A percentile compares a stretch with the other conserved stretches of the same genome.
These are phyloP conservation scores for Diaporthe sp. DNA, from an alignment of 2,329 filamentous ascomycete genomes.

Conservation along the genomic window DNA sequence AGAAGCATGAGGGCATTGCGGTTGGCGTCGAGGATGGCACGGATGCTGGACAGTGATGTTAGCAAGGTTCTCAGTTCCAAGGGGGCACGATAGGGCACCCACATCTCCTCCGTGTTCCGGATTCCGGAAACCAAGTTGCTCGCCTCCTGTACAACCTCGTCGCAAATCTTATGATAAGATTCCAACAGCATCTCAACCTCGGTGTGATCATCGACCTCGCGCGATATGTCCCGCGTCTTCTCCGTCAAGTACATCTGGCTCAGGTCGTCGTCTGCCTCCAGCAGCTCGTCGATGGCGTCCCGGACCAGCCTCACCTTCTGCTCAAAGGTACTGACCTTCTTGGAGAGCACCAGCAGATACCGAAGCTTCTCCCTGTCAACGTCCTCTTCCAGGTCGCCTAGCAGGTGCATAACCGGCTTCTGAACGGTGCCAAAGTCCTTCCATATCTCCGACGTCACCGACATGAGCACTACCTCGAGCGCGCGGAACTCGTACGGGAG, in stretches of 20 bases:
- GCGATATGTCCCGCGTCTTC: conserved; percentile 79
- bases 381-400: conserved; percentile 94
- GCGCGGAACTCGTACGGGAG: conserved; percentile 97
- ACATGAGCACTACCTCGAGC: conserved; percentile 93
- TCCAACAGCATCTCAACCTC: conserved; percentile 98
- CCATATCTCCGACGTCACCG: conserved; percentile 91
- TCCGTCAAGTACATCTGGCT: conserved; percentile 96
- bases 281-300: conserved; percentile 93
- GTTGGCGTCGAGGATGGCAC: conserved; percentile 97
- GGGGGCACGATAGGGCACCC: conserved; percentile 54
- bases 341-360: conserved; percentile 91
- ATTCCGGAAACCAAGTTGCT: conserved; percentile 95
- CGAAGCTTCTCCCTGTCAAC: conserved; percentile 96
- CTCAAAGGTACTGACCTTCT: conserved; percentile 96
- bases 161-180: conserved; percentile 97
- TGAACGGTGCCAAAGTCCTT: conserved; percentile 95
- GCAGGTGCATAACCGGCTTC: conserved; percentile 89
- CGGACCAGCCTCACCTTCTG: conserved; percentile 95
- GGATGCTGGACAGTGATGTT: conserved; percentile 73
- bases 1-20: conserved; percentile 98
- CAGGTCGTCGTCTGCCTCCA: conserved; percentile 96
- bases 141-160: conserved; percentile 97
- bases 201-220: conserved; percentile 89
- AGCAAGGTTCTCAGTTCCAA: conserved; percentile 39
- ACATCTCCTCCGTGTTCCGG: conserved; percentile 98